Base-by-base conservation (phyloP, 2,329 filamentous ascomycete genomes). In the Leptodontidium sp. region DNA sequence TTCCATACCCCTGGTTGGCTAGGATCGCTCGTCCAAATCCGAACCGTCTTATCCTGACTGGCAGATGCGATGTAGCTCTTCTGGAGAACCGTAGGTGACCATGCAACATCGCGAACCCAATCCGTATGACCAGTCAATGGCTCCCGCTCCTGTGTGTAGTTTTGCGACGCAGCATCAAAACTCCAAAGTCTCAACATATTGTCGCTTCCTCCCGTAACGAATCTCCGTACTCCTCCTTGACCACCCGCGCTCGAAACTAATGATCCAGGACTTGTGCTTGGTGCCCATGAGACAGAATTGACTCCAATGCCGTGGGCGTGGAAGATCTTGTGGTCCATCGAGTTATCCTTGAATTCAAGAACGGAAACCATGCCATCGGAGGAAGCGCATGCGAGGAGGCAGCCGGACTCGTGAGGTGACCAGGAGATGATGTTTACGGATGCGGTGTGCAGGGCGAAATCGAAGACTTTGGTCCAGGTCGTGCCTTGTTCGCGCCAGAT, bases 31-130 rank as follows among this genome's bases (percentile, higher is more conserved):
- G 95, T 98, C 96, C 96, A 99, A 82, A 99, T 98, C 74, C 94
- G 90, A 71, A 98, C 95, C 9, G 94, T 98, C 87, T 97, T 97
- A 81, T 99, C 96, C 83, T 98, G 94, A 65, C 92, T 94, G 12
- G 95, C 96, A 61, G 92, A 95, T 38, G 96, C 96, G 79, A 99
- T 98, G 83, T 99, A 99, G 68, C 91, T 93, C 86, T 97, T 98
- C 77, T 94, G 93, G 68, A 99, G 86, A 66, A 98, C 93, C 29
- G 94, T 98, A 12, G 96, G 96, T 61, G 92, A 95, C 96, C 96
- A 99, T 15, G 95, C 93, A 14, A 99, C 96, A 80, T 99, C 96
- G 72, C 96, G 90, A 66, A 99, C 96, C 96, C 96, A 99, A 84
- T 98, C 96, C 6, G 89, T 88, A 82, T 99, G 96, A 71, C 96